Base-by-base conservation (phyloP, 2,329 filamentous ascomycete genomes). In the Trichoderma arundinaceum region DNA sequence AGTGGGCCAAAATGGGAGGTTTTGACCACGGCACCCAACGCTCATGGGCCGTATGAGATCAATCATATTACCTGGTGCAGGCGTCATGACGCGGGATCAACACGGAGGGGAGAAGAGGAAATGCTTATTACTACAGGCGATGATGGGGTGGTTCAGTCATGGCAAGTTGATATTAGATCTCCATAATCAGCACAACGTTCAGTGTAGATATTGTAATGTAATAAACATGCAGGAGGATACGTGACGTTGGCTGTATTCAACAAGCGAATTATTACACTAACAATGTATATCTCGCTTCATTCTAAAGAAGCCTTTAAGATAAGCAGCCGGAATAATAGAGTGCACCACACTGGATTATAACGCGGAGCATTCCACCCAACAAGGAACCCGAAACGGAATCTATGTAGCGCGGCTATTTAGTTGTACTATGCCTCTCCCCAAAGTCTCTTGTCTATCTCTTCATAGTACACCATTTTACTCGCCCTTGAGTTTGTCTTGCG, bases 61-160 rank as follows among this genome's bases (percentile, higher is more conserved):
- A 99, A 99, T 73, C 93, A 97, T 77, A 85, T 95, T 56, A 88
- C 87, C 1, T 99, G 95, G 95, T 93, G 92, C 70, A 86, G 84
- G 71, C 84, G 94, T 65, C 90, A 87, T 65, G 93, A 97, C 75
- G 82, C 83, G 57, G 89, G 81, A 1, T 78, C 78, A 1, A 83
- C 83, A 74, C 82, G 79, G 68, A 83, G 77, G 62, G 82, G 83
- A 3, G 76, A 81, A 28, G 92, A 97, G 72, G 94, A 98, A 79
- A 90, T 97, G 75, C 82, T 99, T 53, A 82, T 98, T 19, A 95
- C 91, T 15, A 97, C 94, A 0, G 95, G 94, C 0, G 95, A 99
- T 75, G 94, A 98, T 78, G 95, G 95, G 0, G 83, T 90, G 60
- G 90, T 97, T 33, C 90, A 90, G 73, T 88, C 94, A 1, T 99